Conservation (phyloP, 352 stramenopile species). For the Phytophthora sojae region DNA sequence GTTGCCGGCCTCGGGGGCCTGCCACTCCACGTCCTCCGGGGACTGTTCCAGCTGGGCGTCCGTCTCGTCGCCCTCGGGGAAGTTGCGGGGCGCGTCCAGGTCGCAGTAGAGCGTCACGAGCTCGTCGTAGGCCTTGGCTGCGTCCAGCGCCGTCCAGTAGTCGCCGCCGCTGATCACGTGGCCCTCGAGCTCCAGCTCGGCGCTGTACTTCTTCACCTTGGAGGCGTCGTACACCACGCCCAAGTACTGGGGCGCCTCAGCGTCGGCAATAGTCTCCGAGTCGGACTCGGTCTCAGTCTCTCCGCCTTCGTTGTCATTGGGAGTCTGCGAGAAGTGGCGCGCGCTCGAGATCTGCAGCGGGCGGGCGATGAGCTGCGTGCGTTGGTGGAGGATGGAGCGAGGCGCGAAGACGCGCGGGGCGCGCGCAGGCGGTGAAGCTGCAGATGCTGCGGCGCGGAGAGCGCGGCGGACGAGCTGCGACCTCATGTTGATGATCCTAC, state of each 20-base stretch:
- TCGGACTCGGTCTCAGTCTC: background rate
- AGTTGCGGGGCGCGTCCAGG: slow-evolving; percentile 79
- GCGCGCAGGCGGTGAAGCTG: background rate
- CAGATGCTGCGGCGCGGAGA: slow-evolving; percentile 10
- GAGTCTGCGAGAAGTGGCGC: slow-evolving; percentile 30
- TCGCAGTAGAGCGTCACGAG: slow-evolving; percentile 85
- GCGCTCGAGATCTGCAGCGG: background rate
- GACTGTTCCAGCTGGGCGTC: background rate
- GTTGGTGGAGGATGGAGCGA: background rate
- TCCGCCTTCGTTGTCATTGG: slow-evolving; percentile 5
- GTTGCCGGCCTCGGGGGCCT: slow-evolving; percentile 68
- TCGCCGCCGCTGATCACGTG: slow-evolving; percentile 80
- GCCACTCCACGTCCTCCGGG: slow-evolving; percentile 54
- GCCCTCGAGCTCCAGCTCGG: slow-evolving; percentile 72
- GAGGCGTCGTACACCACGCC: slow-evolving; percentile 70
- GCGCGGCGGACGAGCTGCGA: slow-evolving; percentile 27
- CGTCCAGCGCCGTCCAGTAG: slow-evolving; percentile 85
- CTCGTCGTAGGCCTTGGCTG: slow-evolving; percentile 85
- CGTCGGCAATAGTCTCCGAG: slow-evolving; percentile 34
- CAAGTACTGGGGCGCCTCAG: slow-evolving; percentile 57
- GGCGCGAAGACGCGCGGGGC: background rate
- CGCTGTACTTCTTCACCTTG: slow-evolving; percentile 89
- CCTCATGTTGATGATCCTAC: slow-evolving; percentile 21
- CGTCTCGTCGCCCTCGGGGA: slow-evolving; percentile 38
- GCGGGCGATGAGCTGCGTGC: background rate